phyloP scores from a whole-genome alignment of 1,284 basidiomycete genomes.

The Cryptococcus hybrid region DNA sequence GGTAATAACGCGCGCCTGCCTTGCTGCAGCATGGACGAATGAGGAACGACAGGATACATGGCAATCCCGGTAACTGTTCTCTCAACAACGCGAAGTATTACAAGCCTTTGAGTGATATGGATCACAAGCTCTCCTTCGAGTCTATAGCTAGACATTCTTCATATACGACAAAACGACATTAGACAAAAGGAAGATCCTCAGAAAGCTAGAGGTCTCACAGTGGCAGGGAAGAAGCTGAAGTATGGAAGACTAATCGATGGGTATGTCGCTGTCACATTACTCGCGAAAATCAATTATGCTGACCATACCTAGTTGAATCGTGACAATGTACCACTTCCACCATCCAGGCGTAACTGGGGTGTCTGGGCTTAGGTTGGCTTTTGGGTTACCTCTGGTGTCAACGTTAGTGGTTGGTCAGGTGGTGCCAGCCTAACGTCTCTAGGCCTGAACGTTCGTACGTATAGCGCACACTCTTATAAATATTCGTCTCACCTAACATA shows the following conservation, averaged over 20 bases:
- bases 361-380: slow-evolving; percentile 26
- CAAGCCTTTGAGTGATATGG: too few relatives aligned
- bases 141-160: not conserved
- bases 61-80: too few relatives aligned
- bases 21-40: too few relatives aligned
- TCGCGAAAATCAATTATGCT: not conserved
- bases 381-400: slow-evolving; percentile 24
- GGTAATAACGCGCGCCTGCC: too few relatives aligned
- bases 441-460: slow-evolving; percentile 22
- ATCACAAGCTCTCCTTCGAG: too few relatives aligned
- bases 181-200: not conserved
- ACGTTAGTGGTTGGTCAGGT: slow-evolving; percentile 30
- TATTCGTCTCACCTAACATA: not conserved
- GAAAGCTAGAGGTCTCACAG: slow-evolving; percentile 24
- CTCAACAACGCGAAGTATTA: too few relatives aligned
- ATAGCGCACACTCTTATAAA: not conserved
- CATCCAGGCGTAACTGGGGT: slow-evolving; percentile 29
- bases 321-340: slow-evolving; percentile 35
- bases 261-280: slow-evolving; percentile 6
- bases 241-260: slow-evolving; percentile 27
- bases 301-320: slow-evolving; percentile 24
- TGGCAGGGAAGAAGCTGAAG: slow-evolving; percentile 22
- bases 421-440: slow-evolving; percentile 28
- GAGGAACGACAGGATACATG: too few relatives aligned
- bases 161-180: not conserved